phyloP scores from a whole-genome alignment of 2,329 filamentous ascomycete genomes.

The Scopulariopsis brevicaulis region DNA sequence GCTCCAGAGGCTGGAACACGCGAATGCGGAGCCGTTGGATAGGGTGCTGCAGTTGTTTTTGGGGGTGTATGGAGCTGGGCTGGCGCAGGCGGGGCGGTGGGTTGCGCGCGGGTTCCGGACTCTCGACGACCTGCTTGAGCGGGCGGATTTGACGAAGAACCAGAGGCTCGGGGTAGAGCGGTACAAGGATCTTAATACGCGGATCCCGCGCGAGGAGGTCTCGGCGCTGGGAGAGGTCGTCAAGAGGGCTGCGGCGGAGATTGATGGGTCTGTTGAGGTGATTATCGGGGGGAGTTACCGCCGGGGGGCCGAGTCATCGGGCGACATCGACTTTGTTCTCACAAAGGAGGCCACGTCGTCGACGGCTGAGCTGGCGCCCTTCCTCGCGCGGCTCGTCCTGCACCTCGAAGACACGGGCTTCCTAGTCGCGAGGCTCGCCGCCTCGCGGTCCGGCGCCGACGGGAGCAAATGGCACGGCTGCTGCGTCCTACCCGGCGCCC shows the following conservation, averaged over 20 bases:
- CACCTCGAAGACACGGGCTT: constrained; percentile 50
- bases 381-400: constrained; percentile 53
- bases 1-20: constrained; percentile 61
- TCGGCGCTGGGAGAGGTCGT: constrained; percentile 57
- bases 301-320: constrained; percentile 60
- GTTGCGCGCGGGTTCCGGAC: constrained; percentile 63
- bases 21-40: constrained; percentile 55
- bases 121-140: constrained; percentile 55
- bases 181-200: constrained; percentile 65
- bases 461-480: constrained; percentile 86
- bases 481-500: constrained; percentile 49
- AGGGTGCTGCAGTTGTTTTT: constrained; percentile 57
- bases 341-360: constrained; percentile 50
- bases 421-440: constrained; percentile 58
- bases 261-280: constrained; percentile 56
- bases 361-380: constrained; percentile 43
- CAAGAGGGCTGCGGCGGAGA: constrained; percentile 36
- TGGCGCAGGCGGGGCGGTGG: constrained; percentile 62
- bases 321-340: constrained; percentile 79
- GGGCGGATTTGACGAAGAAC: constrained; percentile 52
- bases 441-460: constrained; percentile 27
- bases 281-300: constrained; percentile 80
- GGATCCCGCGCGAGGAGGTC: constrained; percentile 71
- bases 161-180: constrained; percentile 70
- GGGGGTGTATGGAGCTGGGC: constrained; percentile 69